phyloP scores from a whole-genome alignment of 768 basidiomycete species.

The Calvatia gigantea region DNA sequence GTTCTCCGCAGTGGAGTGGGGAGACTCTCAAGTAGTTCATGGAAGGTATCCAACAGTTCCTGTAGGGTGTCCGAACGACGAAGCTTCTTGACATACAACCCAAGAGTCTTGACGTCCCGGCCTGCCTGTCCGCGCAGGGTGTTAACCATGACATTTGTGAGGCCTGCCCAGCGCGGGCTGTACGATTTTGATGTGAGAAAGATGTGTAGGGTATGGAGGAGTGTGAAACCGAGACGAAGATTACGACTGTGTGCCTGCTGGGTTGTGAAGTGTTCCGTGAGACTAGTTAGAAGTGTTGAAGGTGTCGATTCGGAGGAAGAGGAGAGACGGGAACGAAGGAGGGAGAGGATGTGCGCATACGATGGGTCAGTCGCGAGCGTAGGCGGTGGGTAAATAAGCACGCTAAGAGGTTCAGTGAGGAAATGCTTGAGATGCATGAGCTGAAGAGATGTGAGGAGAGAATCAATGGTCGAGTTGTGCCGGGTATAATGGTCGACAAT shows the following conservation, averaged over 20 bases:
- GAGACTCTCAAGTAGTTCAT: neutral
- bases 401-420: slow-evolving; percentile 48
- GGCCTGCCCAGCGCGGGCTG: slow-evolving; percentile 23
- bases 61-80: neutral
- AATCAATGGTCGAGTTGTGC: slow-evolving; percentile 55
- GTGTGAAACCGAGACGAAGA: slow-evolving; percentile 44
- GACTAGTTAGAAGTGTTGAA: neutral
- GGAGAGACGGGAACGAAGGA: neutral
- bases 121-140: slow-evolving; percentile 41
- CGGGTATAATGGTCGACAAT: slow-evolving; percentile 55
- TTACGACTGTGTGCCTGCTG: slow-evolving; percentile 15
- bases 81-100: slow-evolving; percentile 45
- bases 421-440: slow-evolving; percentile 71
- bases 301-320: neutral
- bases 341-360: neutral
- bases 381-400: slow-evolving; percentile 27
- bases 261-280: neutral
- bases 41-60: neutral
- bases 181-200: slow-evolving; percentile 39
- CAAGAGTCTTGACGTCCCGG: slow-evolving; percentile 42
- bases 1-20: neutral
- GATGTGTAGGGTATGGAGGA: slow-evolving; percentile 40
- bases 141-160: slow-evolving; percentile 40
- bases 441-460: slow-evolving; percentile 45
- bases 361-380: neutral